Evolutionary conservation across 768 basidiomycete genomes (phyloP).

Genomic region (Saitozyma sp.): DNA sequence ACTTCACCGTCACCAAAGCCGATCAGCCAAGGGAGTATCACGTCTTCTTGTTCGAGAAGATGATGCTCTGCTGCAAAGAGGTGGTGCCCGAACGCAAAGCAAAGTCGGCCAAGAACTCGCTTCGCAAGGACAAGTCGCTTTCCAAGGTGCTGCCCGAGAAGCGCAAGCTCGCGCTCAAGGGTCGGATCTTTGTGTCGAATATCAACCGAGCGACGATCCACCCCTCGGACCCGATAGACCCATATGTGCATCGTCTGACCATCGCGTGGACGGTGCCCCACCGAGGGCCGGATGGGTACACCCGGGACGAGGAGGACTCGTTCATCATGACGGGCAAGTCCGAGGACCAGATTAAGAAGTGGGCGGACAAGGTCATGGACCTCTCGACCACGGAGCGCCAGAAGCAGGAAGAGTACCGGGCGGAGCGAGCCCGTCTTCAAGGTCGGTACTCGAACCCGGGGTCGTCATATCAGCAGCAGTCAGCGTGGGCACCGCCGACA

Average conservation of each 20-base stretch:
- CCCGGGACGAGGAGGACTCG: slow-evolving; percentile 62
- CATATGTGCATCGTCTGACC: slow-evolving; percentile 15
- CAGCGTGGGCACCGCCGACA: slow-evolving; percentile 45
- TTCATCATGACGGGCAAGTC: slow-evolving; percentile 91
- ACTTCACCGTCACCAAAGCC: slow-evolving; percentile 92
- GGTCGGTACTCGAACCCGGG: slow-evolving; percentile 57
- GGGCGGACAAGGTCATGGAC: slow-evolving; percentile 86
- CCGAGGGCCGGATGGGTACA: slow-evolving; percentile 16
- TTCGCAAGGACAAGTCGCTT: slow-evolving; percentile 70
- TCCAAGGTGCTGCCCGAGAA: slow-evolving; percentile 67
- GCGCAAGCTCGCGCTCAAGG: slow-evolving; percentile 84
- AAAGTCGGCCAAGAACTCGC: slow-evolving; percentile 74
- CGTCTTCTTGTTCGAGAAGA: slow-evolving; percentile 98
- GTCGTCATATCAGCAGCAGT: slow-evolving; percentile 53
- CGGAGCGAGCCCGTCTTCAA: slow-evolving; percentile 23
- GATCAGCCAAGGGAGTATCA: slow-evolving; percentile 97
- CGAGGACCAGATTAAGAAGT: slow-evolving; percentile 88
- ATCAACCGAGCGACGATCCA: slow-evolving; percentile 77
- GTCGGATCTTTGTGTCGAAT: slow-evolving; percentile 94
- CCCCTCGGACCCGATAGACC: slow-evolving; percentile 56
- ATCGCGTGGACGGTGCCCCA: slow-evolving; percentile 27
- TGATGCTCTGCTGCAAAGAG: slow-evolving; percentile 98
- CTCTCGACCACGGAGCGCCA: slow-evolving; percentile 62
- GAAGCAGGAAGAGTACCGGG: slow-evolving; percentile 60
- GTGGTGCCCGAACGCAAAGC: slow-evolving; percentile 62